Base-by-base conservation (phyloP, 257 asterid genomes). In the Leonotis leonurus region DNA sequence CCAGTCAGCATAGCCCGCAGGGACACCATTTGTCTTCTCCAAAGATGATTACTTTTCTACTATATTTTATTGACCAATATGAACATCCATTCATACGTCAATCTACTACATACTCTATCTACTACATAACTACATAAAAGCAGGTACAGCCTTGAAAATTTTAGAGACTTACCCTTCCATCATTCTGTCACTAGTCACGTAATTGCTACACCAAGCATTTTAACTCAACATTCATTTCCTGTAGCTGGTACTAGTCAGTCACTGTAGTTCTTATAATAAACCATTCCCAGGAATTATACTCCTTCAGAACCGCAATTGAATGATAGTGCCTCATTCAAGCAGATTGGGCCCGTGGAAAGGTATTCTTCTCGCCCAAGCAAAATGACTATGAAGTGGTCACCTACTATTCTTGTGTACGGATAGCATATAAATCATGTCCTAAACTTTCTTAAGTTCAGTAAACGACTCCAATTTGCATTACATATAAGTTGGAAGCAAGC, bases 1-100 rank as follows among this genome's bases (percentile, higher is more conserved):
- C 73, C 60, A 18, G 65, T 65, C n/a, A 17, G 36, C 64, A 29
- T 65, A 18, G 71, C 54, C 64, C 43, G 57, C 72, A 8, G 57
- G 43, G 41, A 63, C 41, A 67, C 70, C 66, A 32, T 40, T 45
- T 30, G 63, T 29, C 45, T 62, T 50, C 53, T 55, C 45, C 1
- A 66, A 16, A 43, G 48, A 53, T 10, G 62, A 44, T 62, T 33
- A 35, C 41, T 24, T 35, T 12, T 33, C n/a, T n/a, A 49, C 68
- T 37, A 56, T 37, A 70, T 27, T 45, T 27, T 53, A 49, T 62
- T 53, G 12, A 36, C 60, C 66, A 56, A 52, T 52, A 9, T 16
- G 22, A 64, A 16, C 36, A 14, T 49, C 44, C 20, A 26, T n/a
- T 46, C 36, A 14, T 35, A 24, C 62, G 40, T 5, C 27, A 52